Conservation (phyloP, 2,329 filamentous ascomycete genomes). For the Aspergillus candidus region DNA sequence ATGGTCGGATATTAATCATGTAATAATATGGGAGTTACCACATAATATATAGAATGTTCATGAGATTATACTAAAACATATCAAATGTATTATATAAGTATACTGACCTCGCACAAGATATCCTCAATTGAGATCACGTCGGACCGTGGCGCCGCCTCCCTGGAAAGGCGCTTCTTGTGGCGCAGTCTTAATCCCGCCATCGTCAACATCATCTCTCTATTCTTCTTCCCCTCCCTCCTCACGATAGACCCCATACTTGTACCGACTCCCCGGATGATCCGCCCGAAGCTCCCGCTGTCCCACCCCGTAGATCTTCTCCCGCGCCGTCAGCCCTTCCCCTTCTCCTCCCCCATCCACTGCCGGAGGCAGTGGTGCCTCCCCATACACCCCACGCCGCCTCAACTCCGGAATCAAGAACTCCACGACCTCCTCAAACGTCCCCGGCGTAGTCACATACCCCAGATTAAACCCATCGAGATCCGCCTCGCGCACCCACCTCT, state of each 20-base stretch:
- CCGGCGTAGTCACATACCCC: constrained; percentile 46
- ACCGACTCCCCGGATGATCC: constrained; percentile 55
- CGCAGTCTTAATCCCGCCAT: neutral
- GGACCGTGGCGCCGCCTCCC: too few relatives aligned
- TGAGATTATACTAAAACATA: too few relatives aligned
- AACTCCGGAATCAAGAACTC: constrained; percentile 47
- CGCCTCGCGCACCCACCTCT: constrained; percentile 41
- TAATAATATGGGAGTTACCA: too few relatives aligned
- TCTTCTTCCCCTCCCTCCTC: constrained; percentile 40
- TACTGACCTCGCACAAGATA: too few relatives aligned
- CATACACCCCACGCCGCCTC: constrained; percentile 37
- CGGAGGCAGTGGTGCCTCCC: constrained; percentile 24
- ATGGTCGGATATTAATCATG: too few relatives aligned
- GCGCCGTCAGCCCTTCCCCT: constrained; percentile 39
- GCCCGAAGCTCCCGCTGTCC: constrained; percentile 52
- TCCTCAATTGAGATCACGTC: too few relatives aligned
- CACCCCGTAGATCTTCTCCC: constrained; percentile 58
- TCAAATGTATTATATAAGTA: too few relatives aligned
- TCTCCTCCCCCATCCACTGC: neutral
- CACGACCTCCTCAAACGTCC: constrained; percentile 49
- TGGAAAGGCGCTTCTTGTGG: too few relatives aligned
- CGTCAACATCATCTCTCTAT: neutral
- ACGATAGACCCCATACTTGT: constrained; percentile 57
- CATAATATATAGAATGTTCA: too few relatives aligned
- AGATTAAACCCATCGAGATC: constrained; percentile 42